Evolutionary conservation across 805 yeast genomes (phyloP), one percentile per base, ranked within the genome.

Genomic region (Lachancea sp.): DNA sequence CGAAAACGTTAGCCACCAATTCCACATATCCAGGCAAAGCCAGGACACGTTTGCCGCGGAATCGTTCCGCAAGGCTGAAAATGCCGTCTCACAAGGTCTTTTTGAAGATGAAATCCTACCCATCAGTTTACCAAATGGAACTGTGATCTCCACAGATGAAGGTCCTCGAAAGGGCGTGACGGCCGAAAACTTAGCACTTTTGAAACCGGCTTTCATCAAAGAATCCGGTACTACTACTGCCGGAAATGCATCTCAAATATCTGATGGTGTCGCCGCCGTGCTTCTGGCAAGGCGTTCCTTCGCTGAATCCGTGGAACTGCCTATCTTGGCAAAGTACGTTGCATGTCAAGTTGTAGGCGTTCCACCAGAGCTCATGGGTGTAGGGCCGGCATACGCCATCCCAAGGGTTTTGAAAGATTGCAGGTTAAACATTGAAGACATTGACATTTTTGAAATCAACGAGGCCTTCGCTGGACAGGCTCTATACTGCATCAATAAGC

Each of bases 391-490:
- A 20, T 78, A 75, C 54, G 98, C 97, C 45, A 89, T 90, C 55
- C 97, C 98, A 46, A 75, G 74, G 41, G 80, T 86, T 15, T 74
- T 90, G 50, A 69, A 73, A 61, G 77, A 76, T 56, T 55, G 69
- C 5, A 80, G 81, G 26, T 61, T 89, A 45, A 65, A 71, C 5
- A 70, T 75, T 21, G 72, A 74, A 35, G 95, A 88, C 52, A 67
- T 90, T 41, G 72, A 76, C 36, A 74, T 87, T 28, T 89, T 74
- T 61, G 97, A 90, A 70, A 79, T 90, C 58, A 89, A 89, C 65
- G 97, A 90, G 71, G 97, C 97, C 1, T 90, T 90, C 66, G 97
- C 97, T 13, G 92, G 95, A 8, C 97, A 90, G 70, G 87, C 94
- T 41, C 64, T 90, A 39, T 89, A 74, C 68, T 81, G 89, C 40